A percentile compares a stretch with the other conserved stretches of the same genome.
Conservation (phyloP, 768 basidiomycete species). For the Termitomyces sp. region DNA sequence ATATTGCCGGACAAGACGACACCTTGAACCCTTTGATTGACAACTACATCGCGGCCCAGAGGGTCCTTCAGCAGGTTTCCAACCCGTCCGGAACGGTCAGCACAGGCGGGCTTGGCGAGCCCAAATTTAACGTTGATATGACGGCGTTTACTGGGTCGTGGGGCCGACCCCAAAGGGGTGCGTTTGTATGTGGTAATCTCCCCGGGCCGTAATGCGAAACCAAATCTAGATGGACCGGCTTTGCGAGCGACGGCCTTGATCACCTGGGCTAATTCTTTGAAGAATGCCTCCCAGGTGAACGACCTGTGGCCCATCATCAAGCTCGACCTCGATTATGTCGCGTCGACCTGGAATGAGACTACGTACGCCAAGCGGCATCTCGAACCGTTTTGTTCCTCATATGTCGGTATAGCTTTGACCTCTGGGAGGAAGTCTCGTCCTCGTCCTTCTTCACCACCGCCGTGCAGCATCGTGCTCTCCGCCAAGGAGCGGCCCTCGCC, state of each 20-base stretch:
- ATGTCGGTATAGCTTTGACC: slow-evolving; percentile 48
- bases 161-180: slow-evolving; percentile 62
- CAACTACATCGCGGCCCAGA: slow-evolving; percentile 46
- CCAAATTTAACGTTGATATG: slow-evolving; percentile 63
- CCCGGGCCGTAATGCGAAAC: not conserved
- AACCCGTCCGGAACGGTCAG: slow-evolving; percentile 62
- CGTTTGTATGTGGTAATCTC: not conserved
- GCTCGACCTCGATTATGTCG: slow-evolving; percentile 73
- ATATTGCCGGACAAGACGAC: slow-evolving; percentile 43
- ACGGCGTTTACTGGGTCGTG: slow-evolving; percentile 52
- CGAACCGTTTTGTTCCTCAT: slow-evolving; percentile 19
- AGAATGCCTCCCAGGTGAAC: slow-evolving; percentile 44
- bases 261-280: slow-evolving; percentile 62
- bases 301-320: slow-evolving; percentile 68
- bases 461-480: slow-evolving; percentile 71
- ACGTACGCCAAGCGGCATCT: slow-evolving; percentile 18
- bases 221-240: slow-evolving; percentile 58
- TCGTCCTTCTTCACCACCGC: slow-evolving; percentile 82
- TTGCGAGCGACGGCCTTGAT: slow-evolving; percentile 64
- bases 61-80: slow-evolving; percentile 49
- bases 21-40: slow-evolving; percentile 46
- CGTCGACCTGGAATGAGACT: slow-evolving; percentile 64
- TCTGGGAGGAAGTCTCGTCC: slow-evolving; percentile 71
- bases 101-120: slow-evolving; percentile 68
- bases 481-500: slow-evolving; percentile 64